Evolutionary conservation across 2,329 filamentous ascomycete species (phyloP), one percentile per base, ranked within the genome.

Genomic region (Fusarium devonianum): DNA sequence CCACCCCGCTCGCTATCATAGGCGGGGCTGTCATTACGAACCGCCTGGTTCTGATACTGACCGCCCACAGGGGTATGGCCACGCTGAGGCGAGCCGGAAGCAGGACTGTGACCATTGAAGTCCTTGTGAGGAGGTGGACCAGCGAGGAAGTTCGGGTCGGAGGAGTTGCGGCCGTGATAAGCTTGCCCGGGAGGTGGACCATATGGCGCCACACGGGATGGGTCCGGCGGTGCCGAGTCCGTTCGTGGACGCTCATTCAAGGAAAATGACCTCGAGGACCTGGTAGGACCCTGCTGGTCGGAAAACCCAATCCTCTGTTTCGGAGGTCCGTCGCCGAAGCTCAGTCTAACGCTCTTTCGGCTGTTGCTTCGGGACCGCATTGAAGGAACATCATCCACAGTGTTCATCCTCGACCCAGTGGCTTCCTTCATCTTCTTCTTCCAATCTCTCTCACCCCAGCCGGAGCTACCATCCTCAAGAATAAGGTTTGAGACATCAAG

Each of bases 361-460:
- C 85, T 85, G 56, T 80, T 83, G 52, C 80, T 79, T 47, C 80
- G 77, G 50, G 78, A 76, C 19, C 77, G 75, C 16, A 63, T 67
- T 6, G 53, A 25, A 9, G 72, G 69, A 12, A 75, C 75, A n/a
- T 81, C 79, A 34, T 83, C 80, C 37, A 84, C 75, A 12, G 78
- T 80, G 19, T 83, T 84, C 83, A 96, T 93, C 16, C 91, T 84
- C 44, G 84, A 85, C 4, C 88, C 85, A 0, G 93, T 97, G 33
- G 93, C 77, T 49, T 97, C 92, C 73, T 97, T 97, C 69, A 99
- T 74, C 65, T 88, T 85, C 67, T 86, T 88, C 60, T 92, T 85
- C 94, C 94, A 99, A 59, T 97, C 90, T 17, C 86, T 81, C 72
- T 97, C 94, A 33, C 79, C 86, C 92, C 92, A 97, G 17, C 73